Base-by-base conservation (phyloP, 2,329 filamentous ascomycete genomes). In the Scedosporium boydii region DNA sequence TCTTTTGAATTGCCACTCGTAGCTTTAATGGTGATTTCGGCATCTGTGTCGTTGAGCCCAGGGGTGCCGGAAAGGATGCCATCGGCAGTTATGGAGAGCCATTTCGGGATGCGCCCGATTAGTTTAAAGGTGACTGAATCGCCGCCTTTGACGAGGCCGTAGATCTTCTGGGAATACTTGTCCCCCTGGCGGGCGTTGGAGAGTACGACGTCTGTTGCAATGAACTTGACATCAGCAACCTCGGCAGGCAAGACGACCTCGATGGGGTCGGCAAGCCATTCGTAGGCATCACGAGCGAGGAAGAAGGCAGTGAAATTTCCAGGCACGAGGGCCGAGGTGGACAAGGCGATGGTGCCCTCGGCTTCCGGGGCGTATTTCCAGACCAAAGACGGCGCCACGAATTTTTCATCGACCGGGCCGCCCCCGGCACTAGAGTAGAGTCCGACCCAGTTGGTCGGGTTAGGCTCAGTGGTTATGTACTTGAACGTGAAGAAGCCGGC, bases 51-150 rank as follows among this genome's bases (percentile, higher is more conserved):
- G 1, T 64, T 63, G 6, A 57, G 60, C 1, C 63, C 63, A 0
- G 76, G 76, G 1, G 66, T 74, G 48, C 76, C 76, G n/a, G 69
- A 71, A 48, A 78, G 64, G 29, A 67, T 57, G 12, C 76, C 76
- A 4, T 72, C 69, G 12, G 65, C 2, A 14, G 68, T 68, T 5
- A 78, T 66, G 0, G 64, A 59, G 42, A 75, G 66, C 76, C 76
- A 78, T 26, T 65, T 65, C 21, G 51, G 51, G 53, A 58, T 61
- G n/a, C 67, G 66, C 2, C 63, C 63, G 4, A 65, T 61, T 6
- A 70, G 71, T 41, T 70, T 66, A 55, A 74, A 77, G 7, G 46
- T 67, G 16, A 71, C 69, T 53, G 67, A 67, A 14, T 67, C 66
- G 16, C 62, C 66, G 23, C 69, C 70, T 6, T 63, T 69, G 14